These are phyloP conservation scores for Hyaloscypha bicolor DNA, from an alignment of 495 filamentous ascomycete species.

Conservation along the genomic window DNA sequence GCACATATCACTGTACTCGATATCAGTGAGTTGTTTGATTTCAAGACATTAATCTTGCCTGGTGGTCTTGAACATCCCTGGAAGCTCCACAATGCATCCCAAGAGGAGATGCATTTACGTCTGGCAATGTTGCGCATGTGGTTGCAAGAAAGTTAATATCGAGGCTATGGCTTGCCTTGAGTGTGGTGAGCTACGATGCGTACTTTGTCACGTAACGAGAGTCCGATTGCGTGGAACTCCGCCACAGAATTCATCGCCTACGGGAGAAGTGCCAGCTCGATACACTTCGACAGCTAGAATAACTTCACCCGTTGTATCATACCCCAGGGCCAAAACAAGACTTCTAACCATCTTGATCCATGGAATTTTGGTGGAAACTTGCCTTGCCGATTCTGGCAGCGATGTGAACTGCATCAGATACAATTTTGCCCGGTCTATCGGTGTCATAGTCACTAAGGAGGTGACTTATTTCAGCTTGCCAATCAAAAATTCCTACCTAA, in stretches of 20 bases:
- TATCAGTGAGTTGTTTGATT: too few relatives aligned
- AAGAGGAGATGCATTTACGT: too few relatives aligned
- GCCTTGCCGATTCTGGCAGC: conserved; percentile 6
- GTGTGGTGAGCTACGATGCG: background rate
- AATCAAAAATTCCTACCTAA: background rate
- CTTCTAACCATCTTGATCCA: background rate
- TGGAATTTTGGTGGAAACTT: background rate
- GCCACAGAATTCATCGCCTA: too few relatives aligned
- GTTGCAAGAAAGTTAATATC: background rate
- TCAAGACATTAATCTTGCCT: too few relatives aligned
- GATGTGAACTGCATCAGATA: background rate
- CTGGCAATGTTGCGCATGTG: background rate
- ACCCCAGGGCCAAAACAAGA: background rate
- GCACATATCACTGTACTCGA: too few relatives aligned
- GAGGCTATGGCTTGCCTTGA: background rate
- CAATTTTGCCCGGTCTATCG: background rate
- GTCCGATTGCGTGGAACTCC: too few relatives aligned
- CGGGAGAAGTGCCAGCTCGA: background rate
- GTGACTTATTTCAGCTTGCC: background rate
- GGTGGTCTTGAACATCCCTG: background rate
- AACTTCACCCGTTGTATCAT: background rate
- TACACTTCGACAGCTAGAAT: background rate
- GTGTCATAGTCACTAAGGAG: background rate
- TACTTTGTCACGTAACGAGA: background rate
- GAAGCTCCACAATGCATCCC: background rate